Percentiles rank a stretch among this genome's conserved stretches.
Conservation (phyloP, 2,329 filamentous ascomycete genomes). For the Neonectria magnoliae region DNA sequence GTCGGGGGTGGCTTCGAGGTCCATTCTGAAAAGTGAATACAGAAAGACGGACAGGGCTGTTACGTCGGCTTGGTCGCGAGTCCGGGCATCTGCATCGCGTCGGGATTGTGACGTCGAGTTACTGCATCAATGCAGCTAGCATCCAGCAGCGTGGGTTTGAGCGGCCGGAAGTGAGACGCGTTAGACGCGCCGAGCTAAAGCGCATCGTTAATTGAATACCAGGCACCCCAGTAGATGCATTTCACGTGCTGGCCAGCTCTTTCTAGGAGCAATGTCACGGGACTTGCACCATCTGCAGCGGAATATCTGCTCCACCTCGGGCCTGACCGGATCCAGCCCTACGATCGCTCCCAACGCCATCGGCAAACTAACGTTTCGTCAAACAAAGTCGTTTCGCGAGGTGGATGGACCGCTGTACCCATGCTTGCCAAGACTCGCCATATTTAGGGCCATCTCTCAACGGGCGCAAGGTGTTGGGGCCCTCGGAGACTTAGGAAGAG, state of each 20-base stretch:
- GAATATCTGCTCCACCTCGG: background rate
- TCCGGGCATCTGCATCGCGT: slow-evolving; percentile 32
- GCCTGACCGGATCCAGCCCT: slow-evolving; percentile 19
- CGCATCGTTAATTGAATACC: slow-evolving; percentile 10
- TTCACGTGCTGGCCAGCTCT: slow-evolving; percentile 2
- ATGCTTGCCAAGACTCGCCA: background rate
- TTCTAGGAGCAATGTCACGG: slow-evolving; percentile 17
- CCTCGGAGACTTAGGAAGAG: no score
- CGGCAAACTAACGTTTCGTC: slow-evolving; percentile 5
- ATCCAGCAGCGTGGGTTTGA: slow-evolving; percentile 15
- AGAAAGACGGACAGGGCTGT: slow-evolving; percentile 3
- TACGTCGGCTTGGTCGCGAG: slow-evolving; percentile 14
- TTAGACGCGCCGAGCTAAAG: slow-evolving; percentile 39
- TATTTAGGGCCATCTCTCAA: background rate
- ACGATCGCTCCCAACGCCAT: background rate
- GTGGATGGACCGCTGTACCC: background rate
- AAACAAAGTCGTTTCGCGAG: background rate
- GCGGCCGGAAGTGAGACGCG: slow-evolving; percentile 33
- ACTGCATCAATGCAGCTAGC: slow-evolving; percentile 13
- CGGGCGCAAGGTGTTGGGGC: background rate
- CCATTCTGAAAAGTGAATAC: slow-evolving; percentile 37
- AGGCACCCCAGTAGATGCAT: slow-evolving; percentile 13
- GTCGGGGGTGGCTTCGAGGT: slow-evolving; percentile 35
- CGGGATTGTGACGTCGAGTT: slow-evolving; percentile 20
- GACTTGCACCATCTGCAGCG: slow-evolving; percentile 15